phyloP scores from a whole-genome alignment of 2,329 filamentous ascomycete species.

The Fusarium phyllophilum region DNA sequence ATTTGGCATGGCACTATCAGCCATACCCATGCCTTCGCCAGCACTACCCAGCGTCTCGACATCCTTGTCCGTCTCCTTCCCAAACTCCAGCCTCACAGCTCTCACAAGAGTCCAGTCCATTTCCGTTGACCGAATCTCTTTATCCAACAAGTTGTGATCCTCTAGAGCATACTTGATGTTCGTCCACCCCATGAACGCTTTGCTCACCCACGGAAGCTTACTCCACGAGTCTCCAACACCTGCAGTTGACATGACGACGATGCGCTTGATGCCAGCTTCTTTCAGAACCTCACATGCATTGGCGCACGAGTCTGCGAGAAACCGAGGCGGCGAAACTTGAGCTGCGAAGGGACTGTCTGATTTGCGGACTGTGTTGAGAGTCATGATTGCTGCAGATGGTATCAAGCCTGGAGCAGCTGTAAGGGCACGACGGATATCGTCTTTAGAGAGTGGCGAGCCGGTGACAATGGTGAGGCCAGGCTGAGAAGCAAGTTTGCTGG shows the following conservation, averaged over 20 bases:
- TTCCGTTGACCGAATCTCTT: slow-evolving; percentile 48
- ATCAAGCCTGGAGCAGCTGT: slow-evolving; percentile 27
- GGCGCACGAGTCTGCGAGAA: slow-evolving; percentile 52
- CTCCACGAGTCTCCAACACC: slow-evolving; percentile 53
- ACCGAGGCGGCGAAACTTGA: slow-evolving; percentile 51
- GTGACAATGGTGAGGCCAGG: slow-evolving; percentile 46
- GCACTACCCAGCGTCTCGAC: slow-evolving; percentile 45
- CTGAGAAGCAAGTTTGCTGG: slow-evolving; percentile 23
- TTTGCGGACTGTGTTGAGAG: slow-evolving; percentile 53
- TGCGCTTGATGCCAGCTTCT: slow-evolving; percentile 45
- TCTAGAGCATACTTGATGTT: slow-evolving; percentile 54
- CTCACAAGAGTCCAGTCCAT: slow-evolving; percentile 53
- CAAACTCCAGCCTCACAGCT: slow-evolving; percentile 46
- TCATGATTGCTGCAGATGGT: slow-evolving; percentile 50
- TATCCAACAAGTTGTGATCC: slow-evolving; percentile 51
- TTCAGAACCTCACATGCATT: slow-evolving; percentile 48
- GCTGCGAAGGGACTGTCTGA: slow-evolving; percentile 54
- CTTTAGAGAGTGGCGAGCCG: slow-evolving; percentile 50
- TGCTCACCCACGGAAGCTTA: slow-evolving; percentile 48
- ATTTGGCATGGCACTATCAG: slow-evolving; percentile 43
- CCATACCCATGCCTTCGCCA: slow-evolving; percentile 47
- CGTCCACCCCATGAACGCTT: slow-evolving; percentile 52
- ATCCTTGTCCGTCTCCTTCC: slow-evolving; percentile 14
- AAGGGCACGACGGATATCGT: slow-evolving; percentile 47
- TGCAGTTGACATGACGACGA: slow-evolving; percentile 53